Evolutionary conservation across 2,329 filamentous ascomycete species (phyloP).

Genomic region (Cyphellophora attinorum): DNA sequence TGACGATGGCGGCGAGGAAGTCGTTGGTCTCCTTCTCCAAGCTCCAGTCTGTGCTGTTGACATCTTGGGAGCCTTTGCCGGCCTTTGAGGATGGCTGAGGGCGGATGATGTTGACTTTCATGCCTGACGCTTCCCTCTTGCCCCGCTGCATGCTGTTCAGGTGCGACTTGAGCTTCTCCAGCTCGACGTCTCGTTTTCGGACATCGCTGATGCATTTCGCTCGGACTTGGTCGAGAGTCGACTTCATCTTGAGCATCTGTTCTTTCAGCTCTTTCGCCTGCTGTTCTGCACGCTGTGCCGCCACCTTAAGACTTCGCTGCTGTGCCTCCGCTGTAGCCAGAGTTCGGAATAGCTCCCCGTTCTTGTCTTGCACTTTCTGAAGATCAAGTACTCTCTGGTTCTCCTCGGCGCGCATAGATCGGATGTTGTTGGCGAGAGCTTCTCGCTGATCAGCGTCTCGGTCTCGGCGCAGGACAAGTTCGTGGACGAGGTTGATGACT

Average conservation of each 20-base stretch:
- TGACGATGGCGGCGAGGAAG: slow-evolving; percentile 65
- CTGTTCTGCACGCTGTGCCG: slow-evolving; percentile 64
- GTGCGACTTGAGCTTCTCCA: slow-evolving; percentile 81
- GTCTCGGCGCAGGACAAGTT: slow-evolving; percentile 81
- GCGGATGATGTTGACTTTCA: slow-evolving; percentile 39
- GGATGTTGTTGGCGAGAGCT: slow-evolving; percentile 67
- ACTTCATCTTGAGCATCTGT: slow-evolving; percentile 69
- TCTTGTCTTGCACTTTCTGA: slow-evolving; percentile 45
- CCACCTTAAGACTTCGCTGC: slow-evolving; percentile 58
- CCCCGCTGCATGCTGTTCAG: slow-evolving; percentile 59
- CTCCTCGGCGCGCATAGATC: slow-evolving; percentile 64
- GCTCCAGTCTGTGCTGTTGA: slow-evolving; percentile 53
- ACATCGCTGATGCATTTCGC: slow-evolving; percentile 84
- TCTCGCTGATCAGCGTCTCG: slow-evolving; percentile 86
- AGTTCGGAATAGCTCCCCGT: slow-evolving; percentile 47
- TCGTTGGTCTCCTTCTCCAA: slow-evolving; percentile 81
- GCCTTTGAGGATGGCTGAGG: slow-evolving; percentile 24
- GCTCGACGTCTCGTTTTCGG: slow-evolving; percentile 78
- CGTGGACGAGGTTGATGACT: slow-evolving; percentile 89
- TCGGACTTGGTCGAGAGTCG: slow-evolving; percentile 71
- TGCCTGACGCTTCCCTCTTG: slow-evolving; percentile 36
- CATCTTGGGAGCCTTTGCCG: slow-evolving; percentile 27
- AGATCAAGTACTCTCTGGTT: slow-evolving; percentile 64
- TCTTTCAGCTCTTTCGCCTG: slow-evolving; percentile 71
- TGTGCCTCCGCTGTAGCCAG: slow-evolving; percentile 56